A percentile compares a stretch with the other conserved stretches of the same genome.
These are phyloP conservation scores for Agarophyton chilense DNA, from an alignment of 23 red algal species.

Conservation along the genomic window DNA sequence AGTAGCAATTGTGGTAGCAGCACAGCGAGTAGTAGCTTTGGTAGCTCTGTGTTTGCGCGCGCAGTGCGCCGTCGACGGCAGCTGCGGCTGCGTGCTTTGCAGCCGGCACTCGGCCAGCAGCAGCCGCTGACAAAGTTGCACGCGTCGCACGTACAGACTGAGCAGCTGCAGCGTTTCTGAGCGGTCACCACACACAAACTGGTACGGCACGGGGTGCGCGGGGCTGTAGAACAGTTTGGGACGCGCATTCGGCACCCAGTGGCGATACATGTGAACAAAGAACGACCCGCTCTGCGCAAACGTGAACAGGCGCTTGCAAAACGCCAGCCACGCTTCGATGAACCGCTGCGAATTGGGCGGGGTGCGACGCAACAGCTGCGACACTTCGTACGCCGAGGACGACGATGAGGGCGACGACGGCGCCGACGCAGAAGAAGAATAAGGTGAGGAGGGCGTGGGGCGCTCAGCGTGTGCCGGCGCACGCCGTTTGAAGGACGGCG, in stretches of 20 bases:
- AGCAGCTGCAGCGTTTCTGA: slow-evolving; percentile 40
- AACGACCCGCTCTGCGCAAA: slow-evolving; percentile 32
- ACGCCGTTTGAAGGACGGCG: slow-evolving; percentile 36
- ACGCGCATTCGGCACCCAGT: neutral
- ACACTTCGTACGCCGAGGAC: neutral
- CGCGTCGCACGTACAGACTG: slow-evolving; percentile 32
- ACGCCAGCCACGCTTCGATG: slow-evolving; percentile 32
- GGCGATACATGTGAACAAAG: slow-evolving; percentile 46
- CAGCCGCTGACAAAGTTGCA: slow-evolving; percentile 7
- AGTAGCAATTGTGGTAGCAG: too few species aligned
- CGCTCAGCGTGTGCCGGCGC: slow-evolving; percentile 16
- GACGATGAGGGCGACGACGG: neutral
- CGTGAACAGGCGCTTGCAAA: slow-evolving; percentile 35
- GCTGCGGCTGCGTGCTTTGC: neutral
- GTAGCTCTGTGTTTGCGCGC: too few species aligned
- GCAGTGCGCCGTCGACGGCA: too few species aligned
- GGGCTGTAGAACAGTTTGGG: slow-evolving; percentile 18
- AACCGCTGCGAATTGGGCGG: slow-evolving; percentile 8
- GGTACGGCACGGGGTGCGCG: slow-evolving; percentile 46
- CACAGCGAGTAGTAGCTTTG: too few species aligned
- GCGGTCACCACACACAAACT: slow-evolving; percentile 50
- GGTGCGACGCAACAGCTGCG: neutral
- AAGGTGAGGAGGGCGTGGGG: neutral
- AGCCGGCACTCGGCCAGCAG: slow-evolving; percentile 4
- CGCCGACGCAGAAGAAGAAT: neutral